Base-by-base conservation (phyloP, 208 protist genomes). In the Naegleria fowleri region DNA sequence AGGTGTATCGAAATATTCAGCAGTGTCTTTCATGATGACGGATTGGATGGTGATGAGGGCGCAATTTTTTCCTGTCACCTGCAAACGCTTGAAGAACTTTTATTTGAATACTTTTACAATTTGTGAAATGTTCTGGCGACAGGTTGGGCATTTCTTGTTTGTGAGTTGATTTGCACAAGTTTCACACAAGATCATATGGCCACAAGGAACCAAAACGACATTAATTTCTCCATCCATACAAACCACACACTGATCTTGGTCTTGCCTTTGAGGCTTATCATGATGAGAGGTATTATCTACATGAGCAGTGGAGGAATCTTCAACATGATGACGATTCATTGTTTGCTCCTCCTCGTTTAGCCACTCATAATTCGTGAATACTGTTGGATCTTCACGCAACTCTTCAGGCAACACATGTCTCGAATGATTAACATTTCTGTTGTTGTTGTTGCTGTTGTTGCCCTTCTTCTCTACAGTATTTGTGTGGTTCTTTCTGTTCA, bases 401-500 rank as follows among this genome's bases (percentile, higher is more conserved):
- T 67, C 22, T 15, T 15, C 1, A 29, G 55, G 55, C 4, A 29
- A 29, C 1, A 67, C 22, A 29, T 15, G 19, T 29, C 55, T 67
- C 4, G 11, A 29, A 19, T 15, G 22, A 19, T 15, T 1, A 67
- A 4, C 3, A 29, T 15, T 29, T 67, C 22, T 15, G 19, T 67
- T 4, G 55, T 36, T 79, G 67, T 29, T 79, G 29, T 29, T 79
- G 19, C 25, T 36, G 0, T 79, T 5, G n/a, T n/a, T n/a, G n/a
- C n/a, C 6, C 52, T 58, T 75, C 1, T 75, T 75, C 43, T 9
- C 11, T 75, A 11, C 1, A 75, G 58, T 29, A 7, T 4, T 9
- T 33, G 83, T 86, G 22, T 86, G 83, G 7, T 86, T 86, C 16
- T 86, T 86, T 86, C 83, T 86, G 6, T 48, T 41, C 48, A 15